Conservation (phyloP, 345 rosid species). For the Isatis tinctoria region DNA sequence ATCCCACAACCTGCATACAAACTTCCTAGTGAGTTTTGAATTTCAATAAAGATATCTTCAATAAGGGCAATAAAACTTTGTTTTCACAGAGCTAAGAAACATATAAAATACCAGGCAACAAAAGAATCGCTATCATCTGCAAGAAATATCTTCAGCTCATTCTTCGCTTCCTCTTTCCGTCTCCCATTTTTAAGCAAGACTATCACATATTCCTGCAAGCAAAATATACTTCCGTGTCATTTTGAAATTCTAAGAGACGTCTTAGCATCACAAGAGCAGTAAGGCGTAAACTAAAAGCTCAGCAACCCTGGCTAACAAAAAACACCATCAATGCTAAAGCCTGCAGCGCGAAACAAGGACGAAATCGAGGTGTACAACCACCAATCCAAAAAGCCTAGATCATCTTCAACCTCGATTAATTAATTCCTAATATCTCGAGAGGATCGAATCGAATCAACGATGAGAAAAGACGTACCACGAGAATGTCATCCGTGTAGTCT, state of each 20-base stretch:
- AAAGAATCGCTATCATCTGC: conserved; percentile 89
- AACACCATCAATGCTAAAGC: neutral
- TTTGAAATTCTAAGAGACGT: neutral
- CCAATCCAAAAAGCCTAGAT: neutral
- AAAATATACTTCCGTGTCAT: neutral
- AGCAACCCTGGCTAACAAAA: neutral
- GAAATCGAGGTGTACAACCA: neutral
- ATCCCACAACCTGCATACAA: conserved; percentile 87
- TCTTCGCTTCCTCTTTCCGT: conserved; percentile 76
- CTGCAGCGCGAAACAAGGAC: neutral
- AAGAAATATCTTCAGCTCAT: conserved; percentile 83
- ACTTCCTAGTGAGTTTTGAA: neutral
- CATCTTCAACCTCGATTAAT: neutral
- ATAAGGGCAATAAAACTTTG: neutral
- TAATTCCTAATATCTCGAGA: neutral
- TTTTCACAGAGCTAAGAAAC: neutral
- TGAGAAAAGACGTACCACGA: conserved; percentile 56
- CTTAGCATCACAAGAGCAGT: neutral
- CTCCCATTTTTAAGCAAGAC: conserved; percentile 88
- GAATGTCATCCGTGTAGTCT: conserved; percentile 94
- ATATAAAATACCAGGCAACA: conserved; percentile 59
- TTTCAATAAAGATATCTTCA: neutral
- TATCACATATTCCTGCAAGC: conserved; percentile 80
- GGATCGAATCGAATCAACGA: neutral
- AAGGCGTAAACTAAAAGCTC: neutral